Conservation (phyloP, 805 yeast genomes). For the Myxozyma mucilagina region DNA sequence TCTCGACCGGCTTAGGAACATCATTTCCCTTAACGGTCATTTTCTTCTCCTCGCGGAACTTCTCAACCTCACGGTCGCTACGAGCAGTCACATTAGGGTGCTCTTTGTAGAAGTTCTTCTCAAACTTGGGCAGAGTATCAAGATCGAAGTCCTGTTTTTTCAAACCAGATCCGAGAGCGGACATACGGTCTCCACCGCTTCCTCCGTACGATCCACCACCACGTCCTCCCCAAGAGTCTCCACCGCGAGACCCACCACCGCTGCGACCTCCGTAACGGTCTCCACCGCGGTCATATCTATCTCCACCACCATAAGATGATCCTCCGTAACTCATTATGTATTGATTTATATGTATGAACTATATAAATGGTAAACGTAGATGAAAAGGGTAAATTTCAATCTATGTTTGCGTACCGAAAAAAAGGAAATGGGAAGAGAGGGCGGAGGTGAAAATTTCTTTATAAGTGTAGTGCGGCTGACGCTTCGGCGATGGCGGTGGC, state of each 20-base stretch:
- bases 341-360: not conserved
- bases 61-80: conserved; percentile 66
- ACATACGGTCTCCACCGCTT: conserved; percentile 46
- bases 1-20: conserved; percentile 90
- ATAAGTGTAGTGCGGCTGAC: not conserved
- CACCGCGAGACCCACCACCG: conserved; percentile 25
- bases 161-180: conserved; percentile 55
- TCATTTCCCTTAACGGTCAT: conserved; percentile 83
- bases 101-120: conserved; percentile 92
- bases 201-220: conserved; percentile 45
- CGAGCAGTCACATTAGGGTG: conserved; percentile 75
- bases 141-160: conserved; percentile 79
- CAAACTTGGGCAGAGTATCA: conserved; percentile 78
- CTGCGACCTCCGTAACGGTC: conserved; percentile 9
- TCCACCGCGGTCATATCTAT: conserved; percentile 13
- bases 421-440: not conserved
- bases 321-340: conserved; percentile 30
- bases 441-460: not conserved
- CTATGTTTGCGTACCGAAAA: not conserved
- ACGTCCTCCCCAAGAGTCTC: conserved; percentile 36
- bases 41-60: conserved; percentile 78
- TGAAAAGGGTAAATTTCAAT: not conserved
- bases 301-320: conserved; percentile 16
- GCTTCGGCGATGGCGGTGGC: conserved; percentile 5
- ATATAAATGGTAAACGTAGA: not conserved